Evolutionary conservation across 2,329 filamentous ascomycete genomes (phyloP), one percentile per base, ranked within the genome.

Genomic region (Epichloe festucae): DNA sequence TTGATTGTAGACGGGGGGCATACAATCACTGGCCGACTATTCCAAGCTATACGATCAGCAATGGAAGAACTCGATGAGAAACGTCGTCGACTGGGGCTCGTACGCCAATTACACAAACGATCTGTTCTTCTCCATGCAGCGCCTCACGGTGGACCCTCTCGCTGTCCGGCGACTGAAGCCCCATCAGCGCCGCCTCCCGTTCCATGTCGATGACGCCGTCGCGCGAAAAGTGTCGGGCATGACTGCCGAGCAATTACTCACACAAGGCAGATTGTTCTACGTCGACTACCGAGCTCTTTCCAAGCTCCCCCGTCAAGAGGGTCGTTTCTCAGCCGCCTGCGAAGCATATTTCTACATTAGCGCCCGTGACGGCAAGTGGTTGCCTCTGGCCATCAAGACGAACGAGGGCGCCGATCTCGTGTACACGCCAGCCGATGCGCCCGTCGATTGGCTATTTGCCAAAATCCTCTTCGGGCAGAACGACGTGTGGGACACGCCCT

Each of bases 401-500:
- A 73, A 74, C 52, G 62, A 63, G 14, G 67, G 67, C 15, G 38
- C 46, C 27, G 55, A 59, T 11, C 48, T 61, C 27, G 63, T 69
- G 5, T 77, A 77, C 59, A 76, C 73, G 3, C 73, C 73, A 2
- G 57, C 64, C 1, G 73, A 77, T 52, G 49, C 55, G 0, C 23
- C 58, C 3, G 65, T 67, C n/a, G 73, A 77, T 59, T 77, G 73
- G 74, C 58, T 74, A 5, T 59, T 77, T 4, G 74, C 73, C 5
- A 76, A 77, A 62, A 70, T 75, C 43, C 65, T 73, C 56, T 73
- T 73, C 57, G 74, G 74, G 48, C 59, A 63, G 27, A 74, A 76
- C 48, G 71, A 76, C 55, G 63, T 75, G 38, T 75, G 70, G 60
- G 66, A 70, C 52, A 62, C 63, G 0, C 69, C 73, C 49, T 69